Evolutionary conservation across 1,139 yeast genomes (phyloP).

Genomic region (Pichia sp.): DNA sequence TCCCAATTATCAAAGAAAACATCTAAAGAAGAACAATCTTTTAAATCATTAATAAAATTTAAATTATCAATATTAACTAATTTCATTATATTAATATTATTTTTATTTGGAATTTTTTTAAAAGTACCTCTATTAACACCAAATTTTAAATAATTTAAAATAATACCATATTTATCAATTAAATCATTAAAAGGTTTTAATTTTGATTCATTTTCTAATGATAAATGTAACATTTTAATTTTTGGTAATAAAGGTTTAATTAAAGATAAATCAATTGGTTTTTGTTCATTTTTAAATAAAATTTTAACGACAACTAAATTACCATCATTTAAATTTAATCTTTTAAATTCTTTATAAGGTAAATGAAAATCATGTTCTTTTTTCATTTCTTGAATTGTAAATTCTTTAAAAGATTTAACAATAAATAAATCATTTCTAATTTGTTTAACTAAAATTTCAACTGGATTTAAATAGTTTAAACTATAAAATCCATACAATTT

Average conservation of each 20-base stretch:
- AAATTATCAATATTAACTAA: constrained; percentile 27
- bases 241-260: constrained; percentile 23
- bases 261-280: constrained; percentile 23
- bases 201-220: constrained; percentile 26
- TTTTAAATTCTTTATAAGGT: constrained; percentile 27
- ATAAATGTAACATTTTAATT: constrained; percentile 25
- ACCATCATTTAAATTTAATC: constrained; percentile 25
- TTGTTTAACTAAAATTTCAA: constrained; percentile 27
- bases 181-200: constrained; percentile 26
- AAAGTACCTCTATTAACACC: constrained; percentile 28
- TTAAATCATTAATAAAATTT: constrained; percentile 23
- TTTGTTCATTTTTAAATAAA: constrained; percentile 26
- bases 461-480: constrained; percentile 23
- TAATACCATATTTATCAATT: constrained; percentile 20
- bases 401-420: constrained; percentile 27
- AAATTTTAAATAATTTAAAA: constrained; percentile 23
- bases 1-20: constrained; percentile 29
- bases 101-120: constrained; percentile 21
- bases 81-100: constrained; percentile 23
- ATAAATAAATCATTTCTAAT: constrained; percentile 26
- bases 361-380: constrained; percentile 28
- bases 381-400: constrained; percentile 28
- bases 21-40: constrained; percentile 22
- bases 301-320: constrained; percentile 27
- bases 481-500: constrained; percentile 27